Evolutionary conservation across 495 filamentous ascomycete species (phyloP).

Genomic region (Tuber microsphaerosporum): DNA sequence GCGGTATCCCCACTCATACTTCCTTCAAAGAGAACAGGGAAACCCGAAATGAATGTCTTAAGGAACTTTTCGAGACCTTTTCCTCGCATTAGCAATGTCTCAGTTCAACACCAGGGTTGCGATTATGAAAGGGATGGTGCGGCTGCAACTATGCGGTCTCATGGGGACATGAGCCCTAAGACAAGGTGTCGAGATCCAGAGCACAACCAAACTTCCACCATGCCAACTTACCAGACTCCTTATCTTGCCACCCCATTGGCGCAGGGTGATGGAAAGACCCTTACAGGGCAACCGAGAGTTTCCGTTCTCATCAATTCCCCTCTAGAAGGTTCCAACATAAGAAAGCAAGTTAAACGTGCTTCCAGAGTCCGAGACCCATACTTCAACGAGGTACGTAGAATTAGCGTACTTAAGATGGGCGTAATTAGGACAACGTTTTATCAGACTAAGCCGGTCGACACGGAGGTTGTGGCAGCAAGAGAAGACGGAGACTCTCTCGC

Average conservation of each 20-base stretch:
- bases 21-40: background rate
- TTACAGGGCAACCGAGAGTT: background rate
- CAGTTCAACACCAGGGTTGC: background rate
- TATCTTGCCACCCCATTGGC: background rate
- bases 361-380: background rate
- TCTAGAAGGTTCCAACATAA: background rate
- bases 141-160: background rate
- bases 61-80: conserved; percentile 1
- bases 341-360: background rate
- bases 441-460: background rate
- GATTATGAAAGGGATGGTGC: background rate
- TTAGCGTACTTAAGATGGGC: background rate
- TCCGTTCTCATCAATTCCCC: background rate
- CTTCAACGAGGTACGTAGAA: background rate
- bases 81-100: too few species aligned
- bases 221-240: background rate
- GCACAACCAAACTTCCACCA: background rate
- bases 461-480: background rate
- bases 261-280: background rate
- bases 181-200: background rate
- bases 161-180: background rate
- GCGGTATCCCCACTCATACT: background rate
- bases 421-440: background rate
- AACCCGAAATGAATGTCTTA: background rate
- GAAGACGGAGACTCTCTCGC: background rate